Base-by-base conservation (phyloP, 805 yeast species). In the Limtongozyma cylindracea region DNA sequence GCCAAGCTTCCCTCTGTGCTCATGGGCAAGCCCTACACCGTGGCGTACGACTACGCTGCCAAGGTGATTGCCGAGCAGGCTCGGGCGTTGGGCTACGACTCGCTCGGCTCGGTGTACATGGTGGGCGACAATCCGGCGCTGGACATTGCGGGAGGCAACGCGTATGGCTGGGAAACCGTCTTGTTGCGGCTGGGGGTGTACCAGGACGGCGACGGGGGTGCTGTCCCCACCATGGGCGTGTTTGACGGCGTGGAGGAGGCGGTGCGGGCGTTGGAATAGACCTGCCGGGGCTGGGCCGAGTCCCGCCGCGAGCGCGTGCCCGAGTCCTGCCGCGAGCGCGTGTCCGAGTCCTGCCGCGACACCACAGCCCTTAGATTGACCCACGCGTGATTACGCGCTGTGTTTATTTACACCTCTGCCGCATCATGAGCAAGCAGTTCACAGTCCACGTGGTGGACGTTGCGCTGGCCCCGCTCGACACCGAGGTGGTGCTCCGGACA, bases 71-170 rank as follows among this genome's bases (percentile, higher is more conserved):
- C 64, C 18, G 58, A 54, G 29, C 56, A 70, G 69, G 40, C 52
- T 23, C 28, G 46, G 10, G 49, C 51, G 22, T 27, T 61, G 12
- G 35, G 35, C 12, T 34, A 31, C 25, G 13, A 16, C 19, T 27
- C 24, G 13, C 31, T 26, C 20, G 32, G 23, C 6, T 30, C 30
- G 11, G 71, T 88, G 2, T 82, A 56, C 45, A 88, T 88, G 98
- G 77, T 88, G 17, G 98, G 98, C 14, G 98, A 88, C 45, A 88
- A 88, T 41, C 96, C 95, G 4, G 88, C 70, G 14, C 63, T 80
- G 22, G 98, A 88, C 39, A 88, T 88, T 24, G 56, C 57, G 25
- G 98, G 98, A 1, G 98, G 93, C 5, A 69, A 72, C 33, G 49
- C 51, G 22, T 67, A 69, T 38, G 92, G 94, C 3, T 88, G 96